Base-by-base conservation (phyloP, 2,329 filamentous ascomycete genomes). In the Pyrenochaeta sp. region DNA sequence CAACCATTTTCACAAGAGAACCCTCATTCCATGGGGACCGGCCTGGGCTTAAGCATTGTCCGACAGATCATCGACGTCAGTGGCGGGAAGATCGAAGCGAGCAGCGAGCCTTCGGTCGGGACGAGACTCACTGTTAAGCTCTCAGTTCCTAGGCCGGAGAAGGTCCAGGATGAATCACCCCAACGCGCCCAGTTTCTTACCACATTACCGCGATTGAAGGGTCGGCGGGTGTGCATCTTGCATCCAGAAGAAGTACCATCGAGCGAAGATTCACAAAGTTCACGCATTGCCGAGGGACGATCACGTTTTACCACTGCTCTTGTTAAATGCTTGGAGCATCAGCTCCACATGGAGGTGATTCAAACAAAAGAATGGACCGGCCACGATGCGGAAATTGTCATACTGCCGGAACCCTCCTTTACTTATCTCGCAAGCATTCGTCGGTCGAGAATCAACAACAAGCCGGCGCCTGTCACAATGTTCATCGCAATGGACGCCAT, bases 1-100 rank as follows among this genome's bases (percentile, higher is more conserved):
- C 58, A 63, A 6, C 65, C 69, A 2, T 72, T 72, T 13, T 54
- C 62, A 2, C 69, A 72, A 34, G 69, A 71, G 14, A 59, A 71
- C 13, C 39, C 60, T 3, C 46, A 54, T 19, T 39, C 51, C 2
- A 19, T 46, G 2, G 62, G 62, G 2, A 59, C 55, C 10, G 63
- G 66, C 1, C 23, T 69, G 3, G 66, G 66, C 0, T 28, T 69
- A 20, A 64, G 52, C 15, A 67, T 69, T 24, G 60, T 68, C 15
- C 51, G 54, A 3, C 58, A 60, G 7, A 62, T 68, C 13, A 58
- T 68, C 1, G 61, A 63, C 15, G 57, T 53, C 3, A 57, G 58
- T 6, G 55, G 57, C 7, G 66, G 66, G 6, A 65, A 59, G 15
- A 61, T 69, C 14, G 50, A 63, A 49, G 47, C 68, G 13, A 56